These are phyloP conservation scores for Diaporthe citriasiana DNA, from an alignment of 2,329 filamentous ascomycete species.

Conservation along the genomic window DNA sequence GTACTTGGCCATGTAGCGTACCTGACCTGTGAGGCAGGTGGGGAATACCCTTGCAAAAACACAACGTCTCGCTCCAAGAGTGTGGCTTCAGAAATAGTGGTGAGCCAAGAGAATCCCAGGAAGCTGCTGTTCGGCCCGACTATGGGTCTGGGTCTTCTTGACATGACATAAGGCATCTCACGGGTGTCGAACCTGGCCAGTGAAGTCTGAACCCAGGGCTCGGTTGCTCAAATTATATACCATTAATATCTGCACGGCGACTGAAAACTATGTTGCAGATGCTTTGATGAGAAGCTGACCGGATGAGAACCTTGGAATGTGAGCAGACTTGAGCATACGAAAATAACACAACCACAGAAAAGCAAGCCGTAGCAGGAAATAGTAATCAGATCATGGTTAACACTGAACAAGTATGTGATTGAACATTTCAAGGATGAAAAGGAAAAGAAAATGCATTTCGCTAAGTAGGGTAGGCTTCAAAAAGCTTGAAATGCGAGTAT, in stretches of 20 bases:
- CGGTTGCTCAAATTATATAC: no score
- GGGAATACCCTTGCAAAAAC: slow-evolving; percentile 8
- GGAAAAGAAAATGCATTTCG: background rate
- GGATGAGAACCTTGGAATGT: background rate
- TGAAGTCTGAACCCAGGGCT: background rate
- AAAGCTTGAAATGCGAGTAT: background rate
- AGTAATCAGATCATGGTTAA: background rate
- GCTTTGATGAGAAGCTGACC: background rate
- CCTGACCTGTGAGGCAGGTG: background rate
- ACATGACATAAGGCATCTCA: background rate
- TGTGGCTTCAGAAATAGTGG: background rate
- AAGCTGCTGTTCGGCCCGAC: background rate
- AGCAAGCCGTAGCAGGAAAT: no score
- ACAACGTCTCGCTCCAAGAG: slow-evolving; percentile 16
- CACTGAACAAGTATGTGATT: background rate
- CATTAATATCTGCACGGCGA: background rate
- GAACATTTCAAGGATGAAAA: background rate
- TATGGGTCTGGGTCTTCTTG: background rate
- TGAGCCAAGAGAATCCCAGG: background rate
- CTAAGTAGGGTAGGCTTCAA: background rate
- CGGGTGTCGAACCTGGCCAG: background rate
- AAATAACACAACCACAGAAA: no score
- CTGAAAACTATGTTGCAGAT: background rate
- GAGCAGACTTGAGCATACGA: background rate
- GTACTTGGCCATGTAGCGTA: background rate